phyloP scores from a whole-genome alignment of 176 grass and related monocot species.

The Elymus sibiricus region DNA sequence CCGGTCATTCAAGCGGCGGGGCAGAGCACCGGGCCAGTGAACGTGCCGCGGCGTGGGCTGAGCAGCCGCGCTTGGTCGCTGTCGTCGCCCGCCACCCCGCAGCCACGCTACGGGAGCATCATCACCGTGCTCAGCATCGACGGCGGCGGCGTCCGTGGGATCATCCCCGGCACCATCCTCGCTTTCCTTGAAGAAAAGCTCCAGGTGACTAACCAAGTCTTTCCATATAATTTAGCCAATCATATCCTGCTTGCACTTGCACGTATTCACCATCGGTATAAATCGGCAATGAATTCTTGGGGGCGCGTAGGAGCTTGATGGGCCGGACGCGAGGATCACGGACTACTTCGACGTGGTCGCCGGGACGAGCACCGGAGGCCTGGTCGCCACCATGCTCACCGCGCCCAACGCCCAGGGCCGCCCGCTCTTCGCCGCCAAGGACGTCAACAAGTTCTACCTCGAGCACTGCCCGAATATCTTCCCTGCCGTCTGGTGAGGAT shows the following conservation, averaged over 20 bases:
- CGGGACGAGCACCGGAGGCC: slow-evolving; percentile 57
- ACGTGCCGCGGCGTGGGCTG: background rate
- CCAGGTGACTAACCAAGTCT: too few species aligned
- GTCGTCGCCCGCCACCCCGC: background rate
- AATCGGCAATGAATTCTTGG: background rate
- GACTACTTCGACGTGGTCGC: slow-evolving; percentile 81
- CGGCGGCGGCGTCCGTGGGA: too few species aligned
- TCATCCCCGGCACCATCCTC: too few species aligned
- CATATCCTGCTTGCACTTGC: too few species aligned
- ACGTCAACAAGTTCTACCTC: slow-evolving; percentile 37
- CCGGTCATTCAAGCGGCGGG: background rate
- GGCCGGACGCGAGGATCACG: background rate
- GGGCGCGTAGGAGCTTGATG: background rate
- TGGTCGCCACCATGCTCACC: slow-evolving; percentile 37
- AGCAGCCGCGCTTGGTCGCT: background rate
- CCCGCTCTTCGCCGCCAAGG: slow-evolving; percentile 34
- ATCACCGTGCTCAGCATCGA: slow-evolving; percentile 44
- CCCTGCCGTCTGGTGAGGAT: background rate
- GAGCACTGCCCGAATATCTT: slow-evolving; percentile 34
- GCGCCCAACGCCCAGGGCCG: background rate
- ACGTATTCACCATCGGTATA: too few species aligned
- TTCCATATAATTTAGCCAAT: too few species aligned
- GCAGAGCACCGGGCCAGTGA: background rate
- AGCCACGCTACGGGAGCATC: slow-evolving; percentile 6
- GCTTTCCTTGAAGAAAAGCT: too few species aligned